Evolutionary conservation across 2,329 filamentous ascomycete genomes (phyloP), one percentile per base, ranked within the genome.

Genomic region (Calcarisporium arbuscula): DNA sequence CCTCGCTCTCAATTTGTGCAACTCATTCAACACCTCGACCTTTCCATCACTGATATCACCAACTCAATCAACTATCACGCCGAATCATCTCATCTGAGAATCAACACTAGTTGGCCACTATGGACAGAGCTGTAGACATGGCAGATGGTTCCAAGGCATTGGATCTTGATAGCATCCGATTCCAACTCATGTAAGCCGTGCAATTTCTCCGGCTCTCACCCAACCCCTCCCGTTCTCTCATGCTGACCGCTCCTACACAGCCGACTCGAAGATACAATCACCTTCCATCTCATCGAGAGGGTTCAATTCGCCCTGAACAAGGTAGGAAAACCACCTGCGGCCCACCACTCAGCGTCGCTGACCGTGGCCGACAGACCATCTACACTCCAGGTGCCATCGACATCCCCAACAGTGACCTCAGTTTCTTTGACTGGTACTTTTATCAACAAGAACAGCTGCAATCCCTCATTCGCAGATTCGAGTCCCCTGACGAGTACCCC

Each of bases 241-340:
- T 30, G 32, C 43, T 49, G 22, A 51, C 33, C 12, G 27, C n/a
- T n/a, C n/a, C n/a, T n/a, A 26, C 21, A 27, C 53, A 98, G 92
- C 54, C 92, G 92, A 15, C 74, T 96, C 14, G 92, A 98, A 67
- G 92, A 98, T 57, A 96, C 90, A 42, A 96, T 98, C 55, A 94
- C 86, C 47, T 95, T 94, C 63, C 85, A 95, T 62, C 72, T 98
- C 25, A 96, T 96, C 54, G 92, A 98, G 65, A 82, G 92, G 26
- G 90, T 90, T n/a, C 92, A 98, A 60, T 98, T 96, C 61, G 87
- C 90, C 5, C 74, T 94, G 45, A 96, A 95, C 66, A 70, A 57
- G 54, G 60, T 60, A 44, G 42, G 45, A 12, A 31, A 21, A 10
- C 14, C 11, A 8, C n/a, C 40, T 42, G 23, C 32, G 17, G 8